Conservation (phyloP, 768 basidiomycete genomes). For the Glaciozyma martinii region DNA sequence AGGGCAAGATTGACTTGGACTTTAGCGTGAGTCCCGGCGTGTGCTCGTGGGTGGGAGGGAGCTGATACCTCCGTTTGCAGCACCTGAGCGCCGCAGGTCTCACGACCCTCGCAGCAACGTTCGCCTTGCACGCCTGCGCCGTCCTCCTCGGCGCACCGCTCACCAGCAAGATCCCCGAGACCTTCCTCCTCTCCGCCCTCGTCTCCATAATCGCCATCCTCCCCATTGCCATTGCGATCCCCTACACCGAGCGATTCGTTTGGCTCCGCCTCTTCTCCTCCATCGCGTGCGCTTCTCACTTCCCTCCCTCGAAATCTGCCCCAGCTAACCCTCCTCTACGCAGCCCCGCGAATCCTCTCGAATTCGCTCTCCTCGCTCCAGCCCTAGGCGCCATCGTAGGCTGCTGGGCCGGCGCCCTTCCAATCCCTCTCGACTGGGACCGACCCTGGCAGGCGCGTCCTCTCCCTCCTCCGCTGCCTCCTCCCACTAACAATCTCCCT, state of each 20-base stretch:
- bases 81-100: constrained; percentile 14
- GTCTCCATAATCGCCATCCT: constrained; percentile 46
- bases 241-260: constrained; percentile 59
- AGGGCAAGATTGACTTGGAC: background rate
- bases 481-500: background rate
- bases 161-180: constrained; percentile 51
- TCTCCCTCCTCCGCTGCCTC: background rate
- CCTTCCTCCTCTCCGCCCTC: constrained; percentile 60
- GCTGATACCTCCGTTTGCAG: background rate
- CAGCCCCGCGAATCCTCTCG: constrained; percentile 50
- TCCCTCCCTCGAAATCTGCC: background rate
- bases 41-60: background rate
- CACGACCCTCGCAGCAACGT: constrained; percentile 47
- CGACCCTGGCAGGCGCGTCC: constrained; percentile 82
- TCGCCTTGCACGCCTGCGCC: constrained; percentile 47
- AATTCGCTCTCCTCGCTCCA: constrained; percentile 72
- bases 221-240: constrained; percentile 60
- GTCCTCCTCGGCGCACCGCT: constrained; percentile 71
- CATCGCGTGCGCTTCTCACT: constrained; percentile 53
- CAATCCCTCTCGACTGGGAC: constrained; percentile 92
- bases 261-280: constrained; percentile 78
- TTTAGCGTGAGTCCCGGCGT: constrained; percentile 10
- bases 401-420: constrained; percentile 69
- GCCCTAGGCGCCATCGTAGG: constrained; percentile 62
- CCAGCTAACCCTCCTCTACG: background rate